Conservation (phyloP, 768 basidiomycete species). For the Flagelloscypha sp. region DNA sequence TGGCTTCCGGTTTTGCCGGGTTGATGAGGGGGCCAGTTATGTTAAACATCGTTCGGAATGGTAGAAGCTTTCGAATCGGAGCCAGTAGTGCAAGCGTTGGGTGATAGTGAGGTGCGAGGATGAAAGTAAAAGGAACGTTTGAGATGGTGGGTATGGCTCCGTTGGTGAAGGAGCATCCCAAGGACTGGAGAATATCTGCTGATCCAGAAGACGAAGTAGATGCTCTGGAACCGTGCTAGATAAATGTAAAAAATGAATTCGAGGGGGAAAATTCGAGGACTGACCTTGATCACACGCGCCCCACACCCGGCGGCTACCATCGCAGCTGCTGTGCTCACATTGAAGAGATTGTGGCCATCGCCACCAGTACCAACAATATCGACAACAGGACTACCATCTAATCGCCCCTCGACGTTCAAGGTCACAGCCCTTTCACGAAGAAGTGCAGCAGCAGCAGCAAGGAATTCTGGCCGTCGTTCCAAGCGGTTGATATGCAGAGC, state of each 20-base stretch:
- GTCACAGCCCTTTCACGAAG: slow-evolving; percentile 62
- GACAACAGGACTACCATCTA: too few relatives aligned
- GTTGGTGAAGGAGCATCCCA: slow-evolving; percentile 70
- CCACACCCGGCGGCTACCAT: slow-evolving; percentile 94
- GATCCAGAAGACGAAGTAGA: slow-evolving; percentile 93
- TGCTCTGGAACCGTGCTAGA: slow-evolving; percentile 81
- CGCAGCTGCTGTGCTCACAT: slow-evolving; percentile 91
- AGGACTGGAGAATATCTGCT: slow-evolving; percentile 81
- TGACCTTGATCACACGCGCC: slow-evolving; percentile 85
- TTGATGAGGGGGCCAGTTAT: slow-evolving; percentile 90
- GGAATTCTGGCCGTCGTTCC: slow-evolving; percentile 66
- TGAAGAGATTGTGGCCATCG: slow-evolving; percentile 93
- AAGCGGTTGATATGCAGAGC: slow-evolving; percentile 75
- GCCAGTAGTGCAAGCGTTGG: slow-evolving; percentile 75
- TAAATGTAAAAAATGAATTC: slow-evolving; percentile 5
- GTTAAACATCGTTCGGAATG: slow-evolving; percentile 97
- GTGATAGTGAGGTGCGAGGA: slow-evolving; percentile 92
- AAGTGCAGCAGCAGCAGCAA: slow-evolving; percentile 72
- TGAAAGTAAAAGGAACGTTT: slow-evolving; percentile 78
- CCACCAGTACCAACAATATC: slow-evolving; percentile 93
- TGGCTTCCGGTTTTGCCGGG: slow-evolving; percentile 76
- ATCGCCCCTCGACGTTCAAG: too few relatives aligned
- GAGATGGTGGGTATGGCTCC: slow-evolving; percentile 50
- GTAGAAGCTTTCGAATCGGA: slow-evolving; percentile 77
- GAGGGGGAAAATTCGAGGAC: slow-evolving; percentile 9